These are phyloP conservation scores for Flagelloscypha sp. DNA, from an alignment of 768 basidiomycete species.

Conservation along the genomic window DNA sequence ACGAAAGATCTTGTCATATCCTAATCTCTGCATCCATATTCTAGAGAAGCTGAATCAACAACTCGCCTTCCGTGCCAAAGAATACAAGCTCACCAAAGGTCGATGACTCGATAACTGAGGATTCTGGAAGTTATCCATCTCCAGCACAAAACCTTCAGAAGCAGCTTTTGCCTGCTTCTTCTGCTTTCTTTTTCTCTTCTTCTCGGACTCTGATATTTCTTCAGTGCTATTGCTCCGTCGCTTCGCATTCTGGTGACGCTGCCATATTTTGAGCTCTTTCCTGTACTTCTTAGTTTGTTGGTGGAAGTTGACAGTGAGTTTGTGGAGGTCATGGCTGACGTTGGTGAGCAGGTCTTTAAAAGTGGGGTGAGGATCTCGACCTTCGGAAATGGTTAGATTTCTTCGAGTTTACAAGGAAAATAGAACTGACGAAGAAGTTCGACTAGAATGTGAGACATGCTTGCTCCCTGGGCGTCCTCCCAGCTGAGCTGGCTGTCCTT, in stretches of 20 bases:
- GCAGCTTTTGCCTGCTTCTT: conserved; percentile 13
- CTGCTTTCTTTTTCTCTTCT: conserved; percentile 13
- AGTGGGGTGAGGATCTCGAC: conserved; percentile 21
- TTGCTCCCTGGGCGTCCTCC: conserved; percentile 26
- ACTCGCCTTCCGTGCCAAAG: no score
- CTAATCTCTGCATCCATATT: no score
- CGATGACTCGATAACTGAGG: no score
- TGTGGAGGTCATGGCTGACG: conserved; percentile 27
- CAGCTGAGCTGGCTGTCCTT: conserved; percentile 31
- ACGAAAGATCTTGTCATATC: no score
- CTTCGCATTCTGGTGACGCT: no score
- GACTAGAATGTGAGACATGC: conserved; percentile 28
- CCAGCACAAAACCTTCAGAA: conserved; percentile 11
- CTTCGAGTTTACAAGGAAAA: background rate
- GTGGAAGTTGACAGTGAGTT: conserved; percentile 22
- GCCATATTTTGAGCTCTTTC: no score
- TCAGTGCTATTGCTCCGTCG: no score
- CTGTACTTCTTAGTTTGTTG: conserved; percentile 16
- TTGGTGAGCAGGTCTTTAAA: conserved; percentile 20
- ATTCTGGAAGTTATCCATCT: conserved; percentile 33
- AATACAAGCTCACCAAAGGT: no score
- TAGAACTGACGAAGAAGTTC: conserved; percentile 14
- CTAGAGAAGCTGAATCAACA: no score
- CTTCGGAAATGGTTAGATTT: conserved; percentile 10
- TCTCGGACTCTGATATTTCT: no score